These are phyloP conservation scores for Epichloe hybrida DNA, from an alignment of 2,329 filamentous ascomycete species.

Conservation along the genomic window DNA sequence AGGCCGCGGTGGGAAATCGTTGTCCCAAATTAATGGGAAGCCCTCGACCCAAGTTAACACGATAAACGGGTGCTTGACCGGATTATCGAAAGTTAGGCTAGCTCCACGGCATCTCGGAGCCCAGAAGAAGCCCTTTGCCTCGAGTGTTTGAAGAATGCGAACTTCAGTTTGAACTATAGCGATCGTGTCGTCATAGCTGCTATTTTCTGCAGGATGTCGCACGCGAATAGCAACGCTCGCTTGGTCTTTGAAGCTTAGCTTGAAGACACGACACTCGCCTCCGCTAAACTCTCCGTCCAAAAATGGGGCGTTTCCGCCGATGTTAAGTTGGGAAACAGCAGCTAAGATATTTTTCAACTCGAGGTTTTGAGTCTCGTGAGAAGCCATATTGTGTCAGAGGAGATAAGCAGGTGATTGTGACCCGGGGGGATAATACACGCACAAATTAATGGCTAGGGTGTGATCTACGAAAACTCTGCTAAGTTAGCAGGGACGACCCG, in stretches of 20 bases:
- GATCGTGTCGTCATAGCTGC: background rate
- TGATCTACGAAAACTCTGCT: too few relatives aligned
- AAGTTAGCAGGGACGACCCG: too few relatives aligned
- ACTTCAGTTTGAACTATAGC: background rate
- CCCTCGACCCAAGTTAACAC: conserved; percentile 1
- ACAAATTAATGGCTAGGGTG: too few relatives aligned
- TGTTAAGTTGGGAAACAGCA: background rate
- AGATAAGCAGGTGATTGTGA: too few relatives aligned
- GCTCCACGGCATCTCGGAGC: background rate
- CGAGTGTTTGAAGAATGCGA: background rate
- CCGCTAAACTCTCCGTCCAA: background rate
- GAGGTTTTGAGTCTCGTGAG: background rate
- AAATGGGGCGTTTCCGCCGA: background rate
- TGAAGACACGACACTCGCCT: conserved; percentile 2
- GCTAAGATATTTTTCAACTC: background rate
- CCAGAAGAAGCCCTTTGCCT: background rate
- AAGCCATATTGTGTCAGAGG: background rate
- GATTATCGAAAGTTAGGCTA: conserved; percentile 1
- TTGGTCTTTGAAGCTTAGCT: background rate
- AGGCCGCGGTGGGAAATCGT: background rate
- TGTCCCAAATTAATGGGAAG: background rate
- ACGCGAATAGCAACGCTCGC: conserved; percentile 1
- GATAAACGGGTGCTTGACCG: background rate
- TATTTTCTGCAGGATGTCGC: background rate
- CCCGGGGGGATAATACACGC: too few relatives aligned